A percentile compares a stretch with the other conserved stretches of the same genome.
Conservation (phyloP, 1,284 basidiomycete genomes). For the Tremellales sp. region DNA sequence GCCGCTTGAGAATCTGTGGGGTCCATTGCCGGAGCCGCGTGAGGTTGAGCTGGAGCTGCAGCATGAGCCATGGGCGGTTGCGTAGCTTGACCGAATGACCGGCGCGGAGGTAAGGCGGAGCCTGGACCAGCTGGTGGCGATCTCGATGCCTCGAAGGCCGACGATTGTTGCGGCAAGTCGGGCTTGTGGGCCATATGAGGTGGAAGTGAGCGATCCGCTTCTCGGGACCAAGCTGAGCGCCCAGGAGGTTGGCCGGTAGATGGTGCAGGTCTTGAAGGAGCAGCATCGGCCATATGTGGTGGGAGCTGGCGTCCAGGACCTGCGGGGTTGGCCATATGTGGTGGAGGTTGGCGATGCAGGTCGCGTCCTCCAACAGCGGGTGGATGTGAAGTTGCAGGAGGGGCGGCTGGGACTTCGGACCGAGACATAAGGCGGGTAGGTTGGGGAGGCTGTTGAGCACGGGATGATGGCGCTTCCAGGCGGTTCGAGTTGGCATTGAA, state of each 20-base stretch:
- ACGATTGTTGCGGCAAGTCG: not conserved
- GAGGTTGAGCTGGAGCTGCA: conserved; percentile 1
- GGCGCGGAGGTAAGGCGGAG: conserved; percentile 12
- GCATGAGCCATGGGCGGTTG: conserved; percentile 1
- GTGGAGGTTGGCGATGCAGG: conserved; percentile 19
- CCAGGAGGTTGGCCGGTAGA: conserved; percentile 5
- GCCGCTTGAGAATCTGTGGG: conserved; percentile 61
- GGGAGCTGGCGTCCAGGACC: conserved; percentile 26
- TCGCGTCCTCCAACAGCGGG: conserved; percentile 1
- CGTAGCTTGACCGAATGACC: conserved; percentile 11
- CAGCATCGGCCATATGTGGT: conserved; percentile 29
- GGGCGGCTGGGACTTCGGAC: conserved; percentile 7
- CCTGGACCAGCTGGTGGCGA: conserved; percentile 55
- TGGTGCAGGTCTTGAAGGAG: conserved; percentile 2
- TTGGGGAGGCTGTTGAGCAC: conserved; percentile 26
- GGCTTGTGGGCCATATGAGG: conserved; percentile 10
- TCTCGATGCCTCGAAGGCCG: too few relatives aligned
- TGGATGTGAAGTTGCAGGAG: too few relatives aligned
- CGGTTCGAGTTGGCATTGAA: conserved; percentile 86
- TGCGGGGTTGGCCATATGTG: conserved; percentile 12
- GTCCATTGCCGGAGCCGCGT: conserved; percentile 1
- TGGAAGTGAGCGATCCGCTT: conserved; percentile 12
- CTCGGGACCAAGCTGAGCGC: conserved; percentile 12
- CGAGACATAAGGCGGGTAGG: conserved; percentile 46
- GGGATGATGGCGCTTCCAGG: conserved; percentile 56